These are phyloP conservation scores for Suillus fuscotomentosus DNA, from an alignment of 768 basidiomycete species.

Conservation along the genomic window DNA sequence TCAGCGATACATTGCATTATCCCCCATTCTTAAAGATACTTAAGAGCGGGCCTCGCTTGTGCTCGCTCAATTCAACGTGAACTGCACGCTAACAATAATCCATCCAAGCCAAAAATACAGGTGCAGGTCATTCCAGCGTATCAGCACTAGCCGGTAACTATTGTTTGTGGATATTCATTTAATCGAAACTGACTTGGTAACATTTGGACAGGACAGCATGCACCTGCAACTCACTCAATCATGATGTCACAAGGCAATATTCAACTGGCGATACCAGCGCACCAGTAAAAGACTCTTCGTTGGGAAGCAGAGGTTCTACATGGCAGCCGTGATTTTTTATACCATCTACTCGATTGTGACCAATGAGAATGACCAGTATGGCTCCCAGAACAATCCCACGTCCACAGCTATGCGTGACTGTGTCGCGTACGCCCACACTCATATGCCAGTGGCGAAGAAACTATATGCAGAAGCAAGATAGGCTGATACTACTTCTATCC, in stretches of 20 bases:
- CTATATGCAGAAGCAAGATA: constrained; percentile 55
- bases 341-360: constrained; percentile 77
- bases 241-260: constrained; percentile 44
- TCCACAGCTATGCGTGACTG: constrained; percentile 76
- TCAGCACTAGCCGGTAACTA: constrained; percentile 72
- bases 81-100: constrained; percentile 58
- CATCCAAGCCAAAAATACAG: constrained; percentile 43
- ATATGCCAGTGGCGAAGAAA: constrained; percentile 45
- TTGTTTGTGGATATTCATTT: constrained; percentile 65
- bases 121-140: constrained; percentile 32
- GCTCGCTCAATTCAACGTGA: constrained; percentile 50
- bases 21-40: constrained; percentile 1
- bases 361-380: constrained; percentile 52
- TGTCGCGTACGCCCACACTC: constrained; percentile 2
- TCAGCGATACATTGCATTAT: constrained; percentile 13
- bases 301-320: constrained; percentile 47
- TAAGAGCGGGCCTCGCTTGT: constrained; percentile 14
- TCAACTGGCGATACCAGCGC: constrained; percentile 59
- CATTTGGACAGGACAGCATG: constrained; percentile 80
- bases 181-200: constrained; percentile 16
- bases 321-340: constrained; percentile 55
- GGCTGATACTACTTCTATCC: constrained; percentile 57
- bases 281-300: constrained; percentile 77
- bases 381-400: constrained; percentile 60
- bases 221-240: constrained; percentile 59